phyloP scores from a whole-genome alignment of 2,329 filamentous ascomycete species.

The Diplodia sapinea region DNA sequence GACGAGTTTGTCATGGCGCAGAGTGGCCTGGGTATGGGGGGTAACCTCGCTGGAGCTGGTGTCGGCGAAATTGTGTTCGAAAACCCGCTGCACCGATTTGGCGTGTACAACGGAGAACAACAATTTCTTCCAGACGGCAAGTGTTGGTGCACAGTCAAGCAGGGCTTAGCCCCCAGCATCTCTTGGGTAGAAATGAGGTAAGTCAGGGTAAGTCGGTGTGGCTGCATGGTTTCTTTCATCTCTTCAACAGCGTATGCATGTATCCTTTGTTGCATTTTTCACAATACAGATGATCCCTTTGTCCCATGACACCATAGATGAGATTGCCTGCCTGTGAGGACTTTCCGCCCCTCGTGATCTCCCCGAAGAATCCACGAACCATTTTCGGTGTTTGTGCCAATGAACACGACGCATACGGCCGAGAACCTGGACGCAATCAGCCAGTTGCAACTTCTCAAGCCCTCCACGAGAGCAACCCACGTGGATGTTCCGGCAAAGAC shows the following conservation, averaged over 20 bases:
- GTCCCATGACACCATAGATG: too few species aligned
- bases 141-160: background rate
- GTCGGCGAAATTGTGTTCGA: background rate
- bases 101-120: background rate
- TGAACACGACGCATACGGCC: too few species aligned
- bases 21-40: slow-evolving; percentile 2
- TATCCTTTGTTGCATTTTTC: too few species aligned
- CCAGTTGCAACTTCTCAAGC: too few species aligned
- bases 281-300: background rate
- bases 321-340: background rate
- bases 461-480: background rate
- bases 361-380: background rate
- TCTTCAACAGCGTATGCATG: background rate
- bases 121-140: background rate
- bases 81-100: background rate
- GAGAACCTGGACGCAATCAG: too few species aligned
- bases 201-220: background rate
- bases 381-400: too few species aligned
- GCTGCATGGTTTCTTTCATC: background rate
- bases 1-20: slow-evolving; percentile 7
- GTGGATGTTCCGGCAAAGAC: slow-evolving; percentile 15
- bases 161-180: background rate
- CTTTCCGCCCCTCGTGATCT: background rate
- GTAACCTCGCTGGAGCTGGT: slow-evolving; percentile 2
- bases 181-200: background rate